phyloP scores from a whole-genome alignment of 164 flowering plant genomes.

The Stephania cephalantha region DNA sequence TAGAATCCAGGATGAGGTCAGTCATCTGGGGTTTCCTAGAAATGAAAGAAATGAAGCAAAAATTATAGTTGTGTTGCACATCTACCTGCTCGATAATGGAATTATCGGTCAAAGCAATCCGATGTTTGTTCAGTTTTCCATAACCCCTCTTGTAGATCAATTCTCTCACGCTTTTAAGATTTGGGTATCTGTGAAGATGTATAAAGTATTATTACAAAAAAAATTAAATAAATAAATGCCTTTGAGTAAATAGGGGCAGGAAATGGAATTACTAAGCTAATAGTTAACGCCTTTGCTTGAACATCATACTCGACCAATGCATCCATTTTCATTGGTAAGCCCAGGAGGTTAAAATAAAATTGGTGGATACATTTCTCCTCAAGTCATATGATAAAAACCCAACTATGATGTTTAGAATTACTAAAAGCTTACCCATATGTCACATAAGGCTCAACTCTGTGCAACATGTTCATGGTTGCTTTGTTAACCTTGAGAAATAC shows the following conservation, averaged over 20 bases:
- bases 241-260: neutral
- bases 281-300: neutral
- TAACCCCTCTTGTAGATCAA: slow-evolving; percentile 64
- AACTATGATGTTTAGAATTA: neutral
- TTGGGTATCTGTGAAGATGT: slow-evolving; percentile 38
- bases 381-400: neutral
- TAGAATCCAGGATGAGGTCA: neutral
- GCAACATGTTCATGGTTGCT: slow-evolving; percentile 66
- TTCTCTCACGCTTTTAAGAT: slow-evolving; percentile 57
- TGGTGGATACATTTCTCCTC: neutral
- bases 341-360: neutral
- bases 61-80: neutral
- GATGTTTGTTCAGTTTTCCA: slow-evolving; percentile 55
- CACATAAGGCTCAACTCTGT: slow-evolving; percentile 65
- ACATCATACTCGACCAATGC: no score
- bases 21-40: neutral
- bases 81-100: slow-evolving; percentile 51
- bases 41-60: neutral
- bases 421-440: slow-evolving; percentile 45
- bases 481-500: slow-evolving; percentile 67
- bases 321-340: neutral
- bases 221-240: neutral
- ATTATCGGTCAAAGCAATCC: slow-evolving; percentile 54
- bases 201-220: neutral
- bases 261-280: neutral